Percentiles rank a stretch among this genome's conserved stretches.
These are phyloP conservation scores for Xylariaceae sp. DNA, from an alignment of 2,329 filamentous ascomycete species.

Conservation along the genomic window DNA sequence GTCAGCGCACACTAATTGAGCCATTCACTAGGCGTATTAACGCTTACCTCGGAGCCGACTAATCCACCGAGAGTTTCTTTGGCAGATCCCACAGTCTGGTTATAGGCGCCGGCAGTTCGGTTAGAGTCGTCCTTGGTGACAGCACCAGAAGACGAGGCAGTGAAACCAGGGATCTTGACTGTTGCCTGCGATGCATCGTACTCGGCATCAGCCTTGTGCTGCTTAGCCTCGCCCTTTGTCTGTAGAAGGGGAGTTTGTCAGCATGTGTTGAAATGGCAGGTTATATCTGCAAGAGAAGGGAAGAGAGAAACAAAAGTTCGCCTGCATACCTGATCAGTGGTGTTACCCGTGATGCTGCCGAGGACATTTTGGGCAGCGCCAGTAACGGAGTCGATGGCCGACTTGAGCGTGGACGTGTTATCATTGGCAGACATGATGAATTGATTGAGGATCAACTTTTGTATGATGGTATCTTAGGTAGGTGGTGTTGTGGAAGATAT, in stretches of 20 bases:
- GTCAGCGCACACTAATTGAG: background rate
- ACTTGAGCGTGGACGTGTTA: conserved; percentile 78
- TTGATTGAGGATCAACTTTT: conserved; percentile 3
- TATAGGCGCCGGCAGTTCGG: conserved; percentile 76
- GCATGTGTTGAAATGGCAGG: background rate
- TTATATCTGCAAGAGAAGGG: too few relatives aligned
- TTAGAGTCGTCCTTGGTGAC: conserved; percentile 75
- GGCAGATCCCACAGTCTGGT: conserved; percentile 85
- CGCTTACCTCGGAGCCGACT: conserved; percentile 71
- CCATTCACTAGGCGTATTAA: background rate
- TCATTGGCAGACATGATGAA: conserved; percentile 51
- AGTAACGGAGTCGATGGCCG: conserved; percentile 75
- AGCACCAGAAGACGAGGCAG: conserved; percentile 72
- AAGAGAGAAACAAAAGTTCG: background rate
- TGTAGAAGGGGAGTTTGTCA: conserved; percentile 38
- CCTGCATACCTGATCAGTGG: conserved; percentile 64
- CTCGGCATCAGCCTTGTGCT: conserved; percentile 70
- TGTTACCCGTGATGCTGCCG: conserved; percentile 76
- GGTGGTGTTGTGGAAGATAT: background rate
- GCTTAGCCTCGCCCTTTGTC: conserved; percentile 67
- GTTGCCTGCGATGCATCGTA: conserved; percentile 78
- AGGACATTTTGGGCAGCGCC: conserved; percentile 76
- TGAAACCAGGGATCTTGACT: conserved; percentile 74
- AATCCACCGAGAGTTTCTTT: conserved; percentile 83
- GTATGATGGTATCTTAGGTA: conserved; percentile 17